phyloP scores from a whole-genome alignment of 2,329 filamentous ascomycete species.

The Penicillium digitatum region DNA sequence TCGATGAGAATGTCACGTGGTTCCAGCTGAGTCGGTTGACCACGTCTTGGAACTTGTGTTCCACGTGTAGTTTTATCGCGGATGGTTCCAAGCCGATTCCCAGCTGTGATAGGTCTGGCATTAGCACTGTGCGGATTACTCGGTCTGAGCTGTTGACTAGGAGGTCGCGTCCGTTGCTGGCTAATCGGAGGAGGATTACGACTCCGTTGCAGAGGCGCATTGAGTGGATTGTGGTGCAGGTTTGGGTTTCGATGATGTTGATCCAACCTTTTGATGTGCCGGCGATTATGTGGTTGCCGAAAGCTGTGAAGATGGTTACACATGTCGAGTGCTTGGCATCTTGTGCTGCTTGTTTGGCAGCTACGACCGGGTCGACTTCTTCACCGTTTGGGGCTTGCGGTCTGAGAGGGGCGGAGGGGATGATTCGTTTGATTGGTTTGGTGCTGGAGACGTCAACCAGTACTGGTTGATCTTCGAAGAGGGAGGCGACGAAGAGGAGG shows the following conservation, averaged over 20 bases:
- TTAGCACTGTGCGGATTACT: conserved; percentile 85
- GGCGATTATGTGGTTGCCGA: conserved; percentile 82
- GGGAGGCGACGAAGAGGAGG: conserved; percentile 78
- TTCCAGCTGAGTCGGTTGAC: conserved; percentile 96
- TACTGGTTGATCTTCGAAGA: conserved; percentile 89
- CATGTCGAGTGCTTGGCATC: conserved; percentile 95
- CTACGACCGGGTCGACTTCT: conserved; percentile 53
- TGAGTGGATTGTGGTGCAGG: conserved; percentile 80
- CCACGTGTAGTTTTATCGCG: conserved; percentile 81
- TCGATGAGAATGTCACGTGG: conserved; percentile 89
- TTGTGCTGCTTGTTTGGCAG: conserved; percentile 82
- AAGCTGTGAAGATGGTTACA: conserved; percentile 79
- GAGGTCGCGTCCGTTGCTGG: conserved; percentile 76
- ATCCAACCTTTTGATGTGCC: conserved; percentile 95
- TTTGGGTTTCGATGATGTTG: conserved; percentile 85
- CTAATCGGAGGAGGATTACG: conserved; percentile 81
- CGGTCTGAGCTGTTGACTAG: conserved; percentile 92
- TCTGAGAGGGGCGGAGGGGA: conserved; percentile 79
- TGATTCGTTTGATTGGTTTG: conserved; percentile 67
- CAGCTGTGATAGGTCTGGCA: conserved; percentile 67
- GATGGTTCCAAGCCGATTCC: conserved; percentile 67
- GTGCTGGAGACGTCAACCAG: conserved; percentile 74
- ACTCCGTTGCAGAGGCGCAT: conserved; percentile 82
- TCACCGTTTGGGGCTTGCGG: conserved; percentile 63
- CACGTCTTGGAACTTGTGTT: conserved; percentile 98